Evolutionary conservation across 495 filamentous ascomycete species (phyloP), one percentile per base, ranked within the genome.

Genomic region (Penicillium nucicola): DNA sequence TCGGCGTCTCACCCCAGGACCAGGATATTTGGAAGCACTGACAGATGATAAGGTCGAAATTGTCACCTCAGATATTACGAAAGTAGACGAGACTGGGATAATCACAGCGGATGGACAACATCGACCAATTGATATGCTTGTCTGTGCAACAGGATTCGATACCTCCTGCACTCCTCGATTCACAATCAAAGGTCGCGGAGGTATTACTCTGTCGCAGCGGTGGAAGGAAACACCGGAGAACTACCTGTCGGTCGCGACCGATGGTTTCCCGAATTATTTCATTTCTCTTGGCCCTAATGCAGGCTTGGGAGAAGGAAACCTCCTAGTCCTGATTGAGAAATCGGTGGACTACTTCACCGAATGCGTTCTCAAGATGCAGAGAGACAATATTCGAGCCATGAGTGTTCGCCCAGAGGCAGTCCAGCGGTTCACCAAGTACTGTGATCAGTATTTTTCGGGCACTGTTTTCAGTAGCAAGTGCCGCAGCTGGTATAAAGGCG

Each of bases 201-300:
- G 76, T 4, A 48, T 72, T 9, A 69, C 73, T 15, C 62, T 87
- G 0, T 57, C 74, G 1, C 66, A 79, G 11, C 63, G 68, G 3
- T 85, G 80, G 75, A 64, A 75, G 10, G 57, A 72, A 12, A 71
- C 71, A 0, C 68, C 81, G 0, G 78, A 79, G 51, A 77, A 75
- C 4, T 87, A 88, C 51, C 71, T 84, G 30, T 81, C 78, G 13
- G 68, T 81, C 12, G 79, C 82, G 4, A 72, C 82, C 2, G 76
- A 84, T 43, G 77, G 72, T 0, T 88, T 87, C 57, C 84, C 85
- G 3, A 88, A 87, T 50, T 83, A 83, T 55, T 86, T 85, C 61
- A 75, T 81, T 31, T 67, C 71, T 37, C 55, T 78, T 11, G 74
- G 75, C 1, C 72, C 71, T 5, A 80, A 80, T 42, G 64, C 73